A percentile compares a stretch with the other conserved stretches of the same genome.
These are phyloP conservation scores for Yamadazyma kitorensis DNA, from an alignment of 805 yeast genomes.

Conservation along the genomic window DNA sequence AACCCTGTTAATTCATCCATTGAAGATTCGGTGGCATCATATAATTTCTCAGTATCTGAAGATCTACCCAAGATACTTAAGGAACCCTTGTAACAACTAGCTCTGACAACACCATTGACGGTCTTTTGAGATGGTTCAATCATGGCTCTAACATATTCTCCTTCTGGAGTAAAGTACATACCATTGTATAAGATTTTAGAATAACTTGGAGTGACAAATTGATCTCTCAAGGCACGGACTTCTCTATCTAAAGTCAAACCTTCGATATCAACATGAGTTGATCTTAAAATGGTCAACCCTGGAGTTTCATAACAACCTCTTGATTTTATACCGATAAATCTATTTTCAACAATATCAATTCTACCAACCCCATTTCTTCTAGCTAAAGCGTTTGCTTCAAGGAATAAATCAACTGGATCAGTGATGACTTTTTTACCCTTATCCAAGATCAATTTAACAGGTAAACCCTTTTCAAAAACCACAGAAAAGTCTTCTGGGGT, in stretches of 20 bases:
- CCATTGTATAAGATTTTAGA: conserved; percentile 93
- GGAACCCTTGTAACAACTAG: conserved; percentile 89
- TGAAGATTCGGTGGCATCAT: conserved; percentile 96
- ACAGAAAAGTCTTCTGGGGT: conserved; percentile 86
- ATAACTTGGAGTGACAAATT: conserved; percentile 89
- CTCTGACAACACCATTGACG: conserved; percentile 95
- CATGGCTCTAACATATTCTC: conserved; percentile 92
- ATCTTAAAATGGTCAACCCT: conserved; percentile 91
- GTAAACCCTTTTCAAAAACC: conserved; percentile 82
- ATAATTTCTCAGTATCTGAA: conserved; percentile 91
- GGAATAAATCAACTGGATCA: conserved; percentile 88
- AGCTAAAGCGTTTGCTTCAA: conserved; percentile 90
- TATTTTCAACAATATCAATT: conserved; percentile 97
- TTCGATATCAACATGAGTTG: conserved; percentile 93
- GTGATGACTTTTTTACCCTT: conserved; percentile 61
- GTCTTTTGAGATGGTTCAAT: conserved; percentile 92
- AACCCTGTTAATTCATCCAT: conserved; percentile 99
- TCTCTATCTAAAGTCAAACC: conserved; percentile 97
- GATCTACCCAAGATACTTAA: conserved; percentile 86
- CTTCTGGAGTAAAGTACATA: conserved; percentile 96
- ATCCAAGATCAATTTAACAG: conserved; percentile 73
- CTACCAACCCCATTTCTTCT: conserved; percentile 99
- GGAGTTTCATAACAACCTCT: conserved; percentile 99
- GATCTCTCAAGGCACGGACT: conserved; percentile 95
- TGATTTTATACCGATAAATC: conserved; percentile 97